Evolutionary conservation across 495 filamentous ascomycete species (phyloP).

Genomic region (Acidiella bohemica): DNA sequence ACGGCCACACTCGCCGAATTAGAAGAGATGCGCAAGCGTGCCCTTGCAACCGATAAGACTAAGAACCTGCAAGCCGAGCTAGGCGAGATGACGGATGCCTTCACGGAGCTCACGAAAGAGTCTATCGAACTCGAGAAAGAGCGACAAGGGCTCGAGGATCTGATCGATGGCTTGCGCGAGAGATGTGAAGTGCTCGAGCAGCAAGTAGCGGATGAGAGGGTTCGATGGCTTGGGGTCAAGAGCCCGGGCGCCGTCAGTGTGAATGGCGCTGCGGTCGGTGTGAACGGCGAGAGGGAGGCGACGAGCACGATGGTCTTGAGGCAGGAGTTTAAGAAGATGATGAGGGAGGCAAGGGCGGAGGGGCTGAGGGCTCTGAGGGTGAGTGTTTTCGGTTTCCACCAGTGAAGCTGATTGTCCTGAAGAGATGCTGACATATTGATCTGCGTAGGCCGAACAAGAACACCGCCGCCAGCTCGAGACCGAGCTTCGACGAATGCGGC

Average conservation of each 20-base stretch:
- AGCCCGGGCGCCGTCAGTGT: slow-evolving; percentile 34
- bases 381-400: slow-evolving; percentile 22
- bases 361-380: slow-evolving; percentile 57
- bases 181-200: slow-evolving; percentile 53
- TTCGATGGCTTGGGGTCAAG: slow-evolving; percentile 53
- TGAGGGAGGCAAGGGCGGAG: slow-evolving; percentile 65
- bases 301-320: slow-evolving; percentile 62
- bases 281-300: slow-evolving; percentile 28
- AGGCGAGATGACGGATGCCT: slow-evolving; percentile 65
- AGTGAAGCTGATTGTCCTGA: not conserved
- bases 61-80: slow-evolving; percentile 65
- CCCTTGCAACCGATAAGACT: slow-evolving; percentile 31
- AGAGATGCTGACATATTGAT: slow-evolving; percentile 4
- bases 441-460: slow-evolving; percentile 58
- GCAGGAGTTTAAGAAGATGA: slow-evolving; percentile 85
- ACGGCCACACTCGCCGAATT: slow-evolving; percentile 1
- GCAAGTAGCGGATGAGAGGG: slow-evolving; percentile 56
- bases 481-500: slow-evolving; percentile 41
- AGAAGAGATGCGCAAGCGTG: not conserved
- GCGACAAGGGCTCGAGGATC: slow-evolving; percentile 57
- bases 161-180: slow-evolving; percentile 57
- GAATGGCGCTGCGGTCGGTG: slow-evolving; percentile 13
- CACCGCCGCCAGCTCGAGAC: slow-evolving; percentile 54
- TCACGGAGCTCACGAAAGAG: slow-evolving; percentile 75
- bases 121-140: slow-evolving; percentile 81